Evolutionary conservation across 371 early-diverging fungal species (phyloP).

Genomic region (Mortierella sp.): DNA sequence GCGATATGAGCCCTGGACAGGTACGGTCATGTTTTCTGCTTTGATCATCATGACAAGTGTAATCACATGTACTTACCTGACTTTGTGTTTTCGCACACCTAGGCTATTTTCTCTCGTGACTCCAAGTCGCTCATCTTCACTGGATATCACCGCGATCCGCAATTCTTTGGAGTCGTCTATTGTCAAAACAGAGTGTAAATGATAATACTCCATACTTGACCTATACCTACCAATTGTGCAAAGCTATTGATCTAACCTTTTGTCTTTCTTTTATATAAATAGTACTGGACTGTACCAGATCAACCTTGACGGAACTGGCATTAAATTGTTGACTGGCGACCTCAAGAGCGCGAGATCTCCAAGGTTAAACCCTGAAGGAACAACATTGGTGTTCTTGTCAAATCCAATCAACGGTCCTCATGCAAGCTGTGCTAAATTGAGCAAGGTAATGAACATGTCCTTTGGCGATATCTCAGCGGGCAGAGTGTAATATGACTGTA

Average conservation of each 20-base stretch:
- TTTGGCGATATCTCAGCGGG: not conserved
- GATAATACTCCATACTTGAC: not conserved
- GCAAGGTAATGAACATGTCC: slow-evolving; percentile 29
- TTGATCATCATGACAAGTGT: not conserved
- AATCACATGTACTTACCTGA: not conserved
- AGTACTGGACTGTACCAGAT: slow-evolving; percentile 57
- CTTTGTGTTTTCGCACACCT: not conserved
- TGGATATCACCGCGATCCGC: slow-evolving; percentile 63
- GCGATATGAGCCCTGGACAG: slow-evolving; percentile 51
- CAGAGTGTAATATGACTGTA: not conserved
- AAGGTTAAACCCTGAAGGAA: slow-evolving; percentile 58
- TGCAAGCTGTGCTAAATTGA: slow-evolving; percentile 61
- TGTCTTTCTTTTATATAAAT: not conserved
- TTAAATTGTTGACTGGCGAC: slow-evolving; percentile 41
- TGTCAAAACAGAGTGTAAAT: slow-evolving; percentile 66
- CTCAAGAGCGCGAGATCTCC: slow-evolving; percentile 66
- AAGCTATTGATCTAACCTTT: not conserved
- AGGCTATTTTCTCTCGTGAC: slow-evolving; percentile 48
- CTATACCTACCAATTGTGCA: not conserved
- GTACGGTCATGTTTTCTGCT: slow-evolving; percentile 4
- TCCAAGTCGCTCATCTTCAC: slow-evolving; percentile 64
- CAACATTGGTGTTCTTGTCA: slow-evolving; percentile 63
- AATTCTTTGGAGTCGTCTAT: slow-evolving; percentile 64
- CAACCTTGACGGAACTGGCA: slow-evolving; percentile 55
- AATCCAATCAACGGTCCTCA: slow-evolving; percentile 72